A percentile compares a stretch with the other conserved stretches of the same genome.
These are phyloP conservation scores for sweet orange (Citrus sinensis) DNA, from an alignment of 345 rosid genomes.

Conservation along the genomic window DVS_A1.0 CM039164.1:25131001-25131500, in stretches of 20 bases:
- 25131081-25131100: conserved; percentile 32
- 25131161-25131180: conserved; percentile 34
- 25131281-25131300: conserved; percentile 53
- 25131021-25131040: conserved; percentile 65
- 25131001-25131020: conserved; percentile 73
- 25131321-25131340: conserved; percentile 62
- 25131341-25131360: conserved; percentile 51
- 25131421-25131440: conserved; percentile 35
- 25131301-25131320: conserved; percentile 53
- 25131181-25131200: conserved; percentile 37
- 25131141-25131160: conserved; percentile 36
- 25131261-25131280: conserved; percentile 61
- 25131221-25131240: conserved; percentile 28
- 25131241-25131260: conserved; percentile 62
- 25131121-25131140: conserved; percentile 30
- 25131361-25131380: conserved; percentile 46
- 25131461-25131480: conserved; percentile 21
- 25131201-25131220: conserved; percentile 30
- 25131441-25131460: conserved; percentile 27
- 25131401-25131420: conserved; percentile 35
- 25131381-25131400: conserved; percentile 34
- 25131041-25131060: conserved; percentile 62
- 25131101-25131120: conserved; percentile 36
- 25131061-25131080: conserved; percentile 56
- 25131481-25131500: conserved; percentile 23